Base-by-base conservation (phyloP, 2,329 filamentous ascomycete species). In the Penicillium brasilianum region DNA sequence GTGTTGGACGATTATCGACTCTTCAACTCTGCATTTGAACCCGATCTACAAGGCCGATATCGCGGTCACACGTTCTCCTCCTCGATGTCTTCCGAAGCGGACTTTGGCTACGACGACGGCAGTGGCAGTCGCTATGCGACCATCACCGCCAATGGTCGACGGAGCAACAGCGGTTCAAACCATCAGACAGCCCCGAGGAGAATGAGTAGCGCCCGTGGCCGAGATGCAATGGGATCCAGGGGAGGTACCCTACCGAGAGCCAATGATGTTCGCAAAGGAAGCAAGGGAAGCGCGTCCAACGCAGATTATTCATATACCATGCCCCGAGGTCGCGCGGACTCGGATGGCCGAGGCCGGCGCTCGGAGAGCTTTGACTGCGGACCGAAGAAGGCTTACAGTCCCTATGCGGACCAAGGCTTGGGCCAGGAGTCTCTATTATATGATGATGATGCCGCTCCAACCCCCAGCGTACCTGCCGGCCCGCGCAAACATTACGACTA, bases 111-210 rank as follows among this genome's bases (percentile, higher is more conserved):
- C 34, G 78, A 80, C 32, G 75, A 78, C 56, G 67, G 66, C 56
- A 68, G 66, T 13, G 71, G 70, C 20, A 77, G 72, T 50, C 79
- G 78, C 37, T 81, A 80, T 62, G 76, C 78, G 5, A 72, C 71
- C 46, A 79, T 79, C 52, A 69, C 70, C 57, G 75, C 70, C 66
- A 78, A 72, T 68, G 85, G 87, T 14, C 86, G 89, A 61, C 86
- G 91, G 60, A 95, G 91, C 78, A 92, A 93, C 74, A 94, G 90
- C 81, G 90, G 88, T 74, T 91, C 90, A 37, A 91, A 88, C 72
- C 88, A 89, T 69, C 86, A 86, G 68, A 79, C 84, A 10, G 82
- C 81, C 46, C 77, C 88, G 55, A 82, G 83, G 48, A 84, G 86
- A 64, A 85, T 90, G 70, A 88, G 88, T 72, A 90, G 86, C 75